Conservation (phyloP, 768 basidiomycete genomes). For the Mycena rosella region DNA sequence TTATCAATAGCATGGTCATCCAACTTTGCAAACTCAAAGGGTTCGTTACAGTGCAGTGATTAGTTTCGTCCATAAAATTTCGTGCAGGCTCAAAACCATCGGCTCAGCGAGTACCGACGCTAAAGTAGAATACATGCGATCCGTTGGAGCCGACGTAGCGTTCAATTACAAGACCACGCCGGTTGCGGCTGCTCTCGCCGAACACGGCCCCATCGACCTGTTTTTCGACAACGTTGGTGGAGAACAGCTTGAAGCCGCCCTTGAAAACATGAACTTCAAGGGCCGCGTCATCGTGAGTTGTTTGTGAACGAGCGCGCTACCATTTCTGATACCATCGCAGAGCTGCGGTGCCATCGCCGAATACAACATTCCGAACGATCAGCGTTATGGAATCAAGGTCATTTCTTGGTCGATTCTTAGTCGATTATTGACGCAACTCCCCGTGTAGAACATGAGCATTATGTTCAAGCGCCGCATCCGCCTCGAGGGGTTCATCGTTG, state of each 20-base stretch:
- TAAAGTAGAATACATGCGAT: constrained; percentile 65
- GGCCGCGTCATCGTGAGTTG: constrained; percentile 58
- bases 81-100: constrained; percentile 63
- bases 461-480: constrained; percentile 42
- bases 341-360: constrained; percentile 30
- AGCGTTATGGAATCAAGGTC: constrained; percentile 36
- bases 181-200: constrained; percentile 56
- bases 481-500: constrained; percentile 47
- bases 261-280: constrained; percentile 50
- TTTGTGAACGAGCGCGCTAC: neutral
- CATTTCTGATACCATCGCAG: neutral
- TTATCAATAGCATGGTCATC: constrained; percentile 42
- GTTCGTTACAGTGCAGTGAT: neutral
- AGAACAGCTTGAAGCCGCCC: constrained; percentile 50
- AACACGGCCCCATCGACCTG: constrained; percentile 60
- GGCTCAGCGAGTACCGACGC: constrained; percentile 71
- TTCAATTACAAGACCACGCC: constrained; percentile 69
- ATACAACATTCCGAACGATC: constrained; percentile 26
- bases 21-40: constrained; percentile 55
- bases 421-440: neutral
- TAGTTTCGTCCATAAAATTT: too few relatives aligned
- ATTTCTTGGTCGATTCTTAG: neutral
- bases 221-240: constrained; percentile 62
- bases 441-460: constrained; percentile 36
- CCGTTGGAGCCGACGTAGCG: constrained; percentile 65